These are phyloP conservation scores for Candida methanosorbosa DNA, from an alignment of 805 yeast species.

Conservation along the genomic window DNA sequence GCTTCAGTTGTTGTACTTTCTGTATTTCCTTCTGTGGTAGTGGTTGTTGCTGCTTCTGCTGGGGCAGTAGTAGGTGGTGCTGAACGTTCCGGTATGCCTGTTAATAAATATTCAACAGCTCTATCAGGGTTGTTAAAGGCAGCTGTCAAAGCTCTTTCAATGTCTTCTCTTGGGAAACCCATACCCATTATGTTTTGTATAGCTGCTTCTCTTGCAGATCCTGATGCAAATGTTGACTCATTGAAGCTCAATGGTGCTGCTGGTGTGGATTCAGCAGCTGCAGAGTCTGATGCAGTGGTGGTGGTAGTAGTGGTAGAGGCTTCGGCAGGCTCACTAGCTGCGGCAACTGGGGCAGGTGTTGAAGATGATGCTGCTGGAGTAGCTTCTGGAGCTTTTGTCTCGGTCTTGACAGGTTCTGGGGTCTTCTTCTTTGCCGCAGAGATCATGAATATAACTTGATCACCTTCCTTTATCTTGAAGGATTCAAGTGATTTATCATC, in stretches of 20 bases:
- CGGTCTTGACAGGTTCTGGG: constrained; percentile 19
- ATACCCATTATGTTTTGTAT: constrained; percentile 82
- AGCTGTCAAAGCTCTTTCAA: constrained; percentile 84
- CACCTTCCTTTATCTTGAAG: constrained; percentile 74
- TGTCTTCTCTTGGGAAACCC: constrained; percentile 89
- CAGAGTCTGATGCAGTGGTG: constrained; percentile 11
- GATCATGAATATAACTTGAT: constrained; percentile 89
- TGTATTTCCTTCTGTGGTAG: constrained; percentile 13
- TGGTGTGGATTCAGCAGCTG: constrained; percentile 2
- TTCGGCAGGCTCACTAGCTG: constrained; percentile 16
- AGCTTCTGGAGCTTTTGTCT: constrained; percentile 13
- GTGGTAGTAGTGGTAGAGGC: constrained; percentile 15
- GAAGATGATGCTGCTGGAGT: constrained; percentile 16
- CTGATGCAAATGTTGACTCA: constrained; percentile 63
- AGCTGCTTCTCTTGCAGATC: constrained; percentile 70
- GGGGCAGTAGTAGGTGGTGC: constrained; percentile 11
- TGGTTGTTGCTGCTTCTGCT: constrained; percentile 9
- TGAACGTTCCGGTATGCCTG: constrained; percentile 70
- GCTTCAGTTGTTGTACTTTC: constrained; percentile 10
- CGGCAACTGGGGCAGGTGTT: constrained; percentile 16
- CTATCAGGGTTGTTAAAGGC: constrained; percentile 97
- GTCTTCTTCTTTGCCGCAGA: constrained; percentile 43
- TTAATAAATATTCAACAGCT: constrained; percentile 89
- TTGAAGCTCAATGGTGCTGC: constrained; percentile 17
- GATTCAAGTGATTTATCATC: constrained; percentile 70